These are phyloP conservation scores for Solanum aculeatissimum DNA, from an alignment of 305 asterid species.

Conservation along the genomic window DNA sequence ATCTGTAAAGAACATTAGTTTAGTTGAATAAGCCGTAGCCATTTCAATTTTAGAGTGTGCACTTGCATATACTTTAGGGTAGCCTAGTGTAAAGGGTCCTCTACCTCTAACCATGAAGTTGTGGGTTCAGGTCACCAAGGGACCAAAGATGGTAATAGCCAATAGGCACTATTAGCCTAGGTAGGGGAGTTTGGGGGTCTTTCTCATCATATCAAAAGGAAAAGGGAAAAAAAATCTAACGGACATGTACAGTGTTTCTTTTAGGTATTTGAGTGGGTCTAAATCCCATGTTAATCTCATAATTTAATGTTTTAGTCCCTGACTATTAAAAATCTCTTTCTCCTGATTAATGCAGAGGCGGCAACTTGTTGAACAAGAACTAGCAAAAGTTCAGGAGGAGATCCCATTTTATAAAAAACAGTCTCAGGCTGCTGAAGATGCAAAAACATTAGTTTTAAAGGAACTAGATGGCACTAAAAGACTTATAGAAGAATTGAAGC, in stretches of 20 bases:
- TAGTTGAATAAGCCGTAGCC: background rate
- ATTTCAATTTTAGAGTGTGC: background rate
- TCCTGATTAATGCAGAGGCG: constrained; percentile 50
- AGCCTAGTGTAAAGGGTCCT: background rate
- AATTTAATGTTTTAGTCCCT: background rate
- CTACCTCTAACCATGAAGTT: background rate
- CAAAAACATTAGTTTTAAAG: constrained; percentile 49
- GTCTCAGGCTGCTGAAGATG: constrained; percentile 67
- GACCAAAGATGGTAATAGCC: background rate
- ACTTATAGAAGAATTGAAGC: constrained; percentile 79
- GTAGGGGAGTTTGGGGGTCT: background rate
- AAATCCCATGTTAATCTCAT: background rate
- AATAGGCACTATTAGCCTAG: background rate
- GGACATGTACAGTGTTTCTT: background rate
- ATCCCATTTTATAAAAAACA: constrained; percentile 60
- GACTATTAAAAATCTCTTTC: background rate
- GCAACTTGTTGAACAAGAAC: constrained; percentile 65
- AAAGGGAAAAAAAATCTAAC: background rate
- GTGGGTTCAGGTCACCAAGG: background rate
- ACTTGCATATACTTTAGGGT: background rate
- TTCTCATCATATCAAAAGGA: background rate
- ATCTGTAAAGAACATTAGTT: background rate
- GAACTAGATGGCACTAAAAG: constrained; percentile 77
- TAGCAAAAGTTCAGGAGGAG: constrained; percentile 75
- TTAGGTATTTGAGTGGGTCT: background rate